These are phyloP conservation scores for Wickerhamiella galacta DNA, from an alignment of 805 yeast genomes.

Conservation along the genomic window DNA sequence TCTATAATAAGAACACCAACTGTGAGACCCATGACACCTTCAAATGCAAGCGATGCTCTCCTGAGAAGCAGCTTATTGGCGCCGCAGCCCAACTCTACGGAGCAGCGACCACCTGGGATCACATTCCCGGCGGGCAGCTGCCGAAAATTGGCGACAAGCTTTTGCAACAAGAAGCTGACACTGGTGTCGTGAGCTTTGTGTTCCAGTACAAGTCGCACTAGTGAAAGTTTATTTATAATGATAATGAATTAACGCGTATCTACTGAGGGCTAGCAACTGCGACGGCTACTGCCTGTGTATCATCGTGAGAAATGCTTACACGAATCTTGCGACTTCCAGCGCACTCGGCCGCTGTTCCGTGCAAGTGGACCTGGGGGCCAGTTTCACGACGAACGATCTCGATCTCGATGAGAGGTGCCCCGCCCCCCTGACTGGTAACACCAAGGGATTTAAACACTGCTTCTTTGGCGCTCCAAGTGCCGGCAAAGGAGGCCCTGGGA, in stretches of 20 bases:
- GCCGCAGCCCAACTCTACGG: conserved; percentile 89
- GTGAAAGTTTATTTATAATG: background rate
- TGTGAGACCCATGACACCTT: conserved; percentile 91
- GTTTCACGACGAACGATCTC: conserved; percentile 65
- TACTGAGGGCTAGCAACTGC: conserved; percentile 37
- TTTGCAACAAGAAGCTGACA: conserved; percentile 53
- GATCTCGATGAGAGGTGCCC: conserved; percentile 82
- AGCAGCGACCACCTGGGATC: conserved; percentile 97
- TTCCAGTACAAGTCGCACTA: conserved; percentile 85
- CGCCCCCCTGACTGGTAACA: conserved; percentile 81
- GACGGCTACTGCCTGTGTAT: conserved; percentile 93
- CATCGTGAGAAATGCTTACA: conserved; percentile 92
- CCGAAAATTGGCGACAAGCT: conserved; percentile 57
- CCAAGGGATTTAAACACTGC: conserved; percentile 95
- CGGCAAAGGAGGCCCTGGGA: conserved; percentile 84
- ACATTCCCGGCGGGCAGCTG: conserved; percentile 44
- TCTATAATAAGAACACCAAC: conserved; percentile 43
- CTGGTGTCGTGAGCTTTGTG: conserved; percentile 61
- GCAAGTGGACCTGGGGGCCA: conserved; percentile 65
- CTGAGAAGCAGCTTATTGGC: conserved; percentile 41
- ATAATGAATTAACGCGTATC: background rate
- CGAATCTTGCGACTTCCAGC: conserved; percentile 53
- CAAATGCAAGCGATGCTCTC: conserved; percentile 65
- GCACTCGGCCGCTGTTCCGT: conserved; percentile 60
- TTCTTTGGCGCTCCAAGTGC: conserved; percentile 98